These are phyloP conservation scores for Mucor ambiguus DNA, from an alignment of 371 early-diverging fungal genomes.

Conservation along the genomic window DNA sequence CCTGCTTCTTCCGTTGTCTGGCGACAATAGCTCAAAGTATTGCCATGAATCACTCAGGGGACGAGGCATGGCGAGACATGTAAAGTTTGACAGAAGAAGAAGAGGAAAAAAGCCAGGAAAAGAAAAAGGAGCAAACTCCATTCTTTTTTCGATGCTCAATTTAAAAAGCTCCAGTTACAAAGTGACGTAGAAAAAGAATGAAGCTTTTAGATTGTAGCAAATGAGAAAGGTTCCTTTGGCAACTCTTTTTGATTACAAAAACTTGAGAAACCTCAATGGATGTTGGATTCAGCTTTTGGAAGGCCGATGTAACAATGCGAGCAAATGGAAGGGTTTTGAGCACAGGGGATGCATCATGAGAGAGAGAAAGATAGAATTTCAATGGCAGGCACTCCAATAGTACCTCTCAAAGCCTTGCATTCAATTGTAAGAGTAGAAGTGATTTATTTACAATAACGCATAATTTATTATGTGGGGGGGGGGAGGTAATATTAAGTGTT, in stretches of 20 bases:
- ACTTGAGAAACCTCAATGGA: not conserved
- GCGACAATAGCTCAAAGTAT: constrained; percentile 34
- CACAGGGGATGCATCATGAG: no score
- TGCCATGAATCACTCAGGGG: constrained; percentile 47
- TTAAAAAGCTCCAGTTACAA: not conserved
- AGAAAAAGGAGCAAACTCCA: not conserved
- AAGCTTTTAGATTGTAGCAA: not conserved
- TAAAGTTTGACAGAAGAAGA: not conserved
- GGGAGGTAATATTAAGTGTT: no score
- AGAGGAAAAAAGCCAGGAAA: not conserved
- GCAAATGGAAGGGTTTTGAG: not conserved
- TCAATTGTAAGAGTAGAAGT: no score
- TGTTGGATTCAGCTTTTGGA: not conserved
- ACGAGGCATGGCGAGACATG: constrained; percentile 36
- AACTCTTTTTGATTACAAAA: not conserved
- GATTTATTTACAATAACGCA: no score
- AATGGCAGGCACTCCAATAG: no score
- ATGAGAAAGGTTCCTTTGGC: not conserved
- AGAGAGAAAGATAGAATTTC: no score
- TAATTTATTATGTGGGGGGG: no score
- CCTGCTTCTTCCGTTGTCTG: constrained; percentile 23
- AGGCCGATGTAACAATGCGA: not conserved
- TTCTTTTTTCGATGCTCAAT: constrained; percentile 1
- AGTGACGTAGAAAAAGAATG: constrained; percentile 1
- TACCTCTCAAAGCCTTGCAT: no score